Evolutionary conservation across 164 flowering plant genomes (phyloP).

Genomic region (Macadamia integrifolia): DNA sequence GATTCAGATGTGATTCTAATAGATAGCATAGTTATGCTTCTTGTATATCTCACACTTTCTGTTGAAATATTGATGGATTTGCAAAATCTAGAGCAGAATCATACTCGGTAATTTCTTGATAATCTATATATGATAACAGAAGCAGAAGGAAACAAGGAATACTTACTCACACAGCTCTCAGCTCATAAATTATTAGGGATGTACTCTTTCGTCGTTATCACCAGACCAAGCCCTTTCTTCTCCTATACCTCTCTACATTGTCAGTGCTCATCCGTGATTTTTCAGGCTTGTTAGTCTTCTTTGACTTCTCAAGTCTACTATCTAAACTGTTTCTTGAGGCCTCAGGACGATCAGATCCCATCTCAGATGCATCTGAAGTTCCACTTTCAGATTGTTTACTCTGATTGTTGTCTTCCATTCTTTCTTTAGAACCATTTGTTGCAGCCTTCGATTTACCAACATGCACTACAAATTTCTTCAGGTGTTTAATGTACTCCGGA

Average conservation of each 20-base stretch:
- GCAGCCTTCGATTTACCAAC: constrained; percentile 54
- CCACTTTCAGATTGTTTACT: constrained; percentile 41
- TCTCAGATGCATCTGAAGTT: constrained; percentile 32
- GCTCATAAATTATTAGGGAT: constrained; percentile 1
- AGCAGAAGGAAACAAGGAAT: not conserved
- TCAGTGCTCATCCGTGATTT: constrained; percentile 86
- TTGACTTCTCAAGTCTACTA: constrained; percentile 77
- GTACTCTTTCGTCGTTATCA: constrained; percentile 17
- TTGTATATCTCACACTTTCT: no score
- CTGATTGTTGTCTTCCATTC: constrained; percentile 30
- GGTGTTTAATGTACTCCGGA: constrained; percentile 79
- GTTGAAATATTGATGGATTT: not conserved
- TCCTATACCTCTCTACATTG: constrained; percentile 60
- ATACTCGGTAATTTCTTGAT: not conserved
- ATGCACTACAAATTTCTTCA: constrained; percentile 66
- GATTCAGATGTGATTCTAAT: not conserved
- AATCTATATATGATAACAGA: not conserved
- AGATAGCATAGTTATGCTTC: not conserved
- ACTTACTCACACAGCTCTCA: not conserved
- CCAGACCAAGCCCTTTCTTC: constrained; percentile 57
- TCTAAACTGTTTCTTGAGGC: constrained; percentile 77
- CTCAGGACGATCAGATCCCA: constrained; percentile 47
- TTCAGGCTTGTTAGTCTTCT: constrained; percentile 63
- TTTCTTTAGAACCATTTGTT: constrained; percentile 30
- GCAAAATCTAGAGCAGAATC: not conserved